Evolutionary conservation across 768 basidiomycete species (phyloP).

Genomic region (Mycena galopus): DNA sequence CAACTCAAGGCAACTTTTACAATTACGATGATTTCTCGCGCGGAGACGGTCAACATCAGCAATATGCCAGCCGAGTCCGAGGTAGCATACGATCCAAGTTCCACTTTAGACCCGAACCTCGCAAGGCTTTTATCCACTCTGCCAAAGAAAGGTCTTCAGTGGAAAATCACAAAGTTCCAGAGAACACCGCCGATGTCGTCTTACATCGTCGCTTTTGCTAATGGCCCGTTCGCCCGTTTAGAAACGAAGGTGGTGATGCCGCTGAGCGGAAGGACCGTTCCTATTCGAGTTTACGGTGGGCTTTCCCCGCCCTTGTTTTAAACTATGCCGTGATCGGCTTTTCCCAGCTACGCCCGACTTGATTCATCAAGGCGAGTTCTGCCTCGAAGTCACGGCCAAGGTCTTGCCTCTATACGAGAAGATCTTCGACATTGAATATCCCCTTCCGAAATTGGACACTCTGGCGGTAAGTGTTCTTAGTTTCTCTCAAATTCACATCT

Average conservation of each 20-base stretch:
- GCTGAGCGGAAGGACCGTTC: constrained; percentile 82
- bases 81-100: constrained; percentile 53
- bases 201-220: constrained; percentile 91
- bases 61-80: constrained; percentile 87
- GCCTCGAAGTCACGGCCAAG: constrained; percentile 85
- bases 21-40: constrained; percentile 82
- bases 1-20: constrained; percentile 82
- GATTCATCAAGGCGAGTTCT: constrained; percentile 87
- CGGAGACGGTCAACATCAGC: constrained; percentile 80
- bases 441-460: constrained; percentile 88
- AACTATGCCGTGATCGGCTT: background rate
- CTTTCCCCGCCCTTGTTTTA: constrained; percentile 19
- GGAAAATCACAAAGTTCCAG: constrained; percentile 88
- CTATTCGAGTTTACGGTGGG: constrained; percentile 79
- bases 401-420: constrained; percentile 81
- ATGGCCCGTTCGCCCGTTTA: constrained; percentile 81
- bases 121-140: constrained; percentile 2
- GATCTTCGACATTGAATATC: constrained; percentile 23
- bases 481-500: constrained; percentile 55
- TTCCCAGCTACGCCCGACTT: constrained; percentile 81
- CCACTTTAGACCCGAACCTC: constrained; percentile 38
- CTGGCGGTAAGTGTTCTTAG: constrained; percentile 66
- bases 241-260: constrained; percentile 84
- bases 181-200: constrained; percentile 90
- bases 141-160: constrained; percentile 54